Evolutionary conservation across 202 grass and related monocot genomes (phyloP), one percentile per base, ranked within the genome.

Genomic region (Panicum hallii): DNA sequence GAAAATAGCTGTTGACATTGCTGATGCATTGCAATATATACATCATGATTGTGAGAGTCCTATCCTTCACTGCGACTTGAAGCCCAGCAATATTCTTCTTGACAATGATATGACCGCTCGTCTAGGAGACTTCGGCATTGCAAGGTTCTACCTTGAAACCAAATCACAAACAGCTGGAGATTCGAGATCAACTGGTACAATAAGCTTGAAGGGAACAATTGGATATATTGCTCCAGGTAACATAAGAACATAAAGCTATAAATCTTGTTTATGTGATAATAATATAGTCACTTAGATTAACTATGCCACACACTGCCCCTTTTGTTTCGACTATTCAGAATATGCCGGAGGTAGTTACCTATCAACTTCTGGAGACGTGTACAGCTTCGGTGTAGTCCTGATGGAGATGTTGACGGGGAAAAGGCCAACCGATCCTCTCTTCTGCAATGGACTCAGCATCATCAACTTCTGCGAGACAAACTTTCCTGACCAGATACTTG

Each of bases 201-300:
- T 84, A 15, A 72, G 75, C 42, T 7, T 93, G 48, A 86, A 74
- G 43, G 86, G 91, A 3, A 86, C 88, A 15, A 88, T 90, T 9
- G 89, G 84, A 20, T 90, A 90, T 69, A 84, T 90, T 36, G 68
- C 89, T 69, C 84, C 89, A 87, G 89, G 89, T 90, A 19, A 44
- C 64, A 68, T 12, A 44, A 68, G 11, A 5, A 42, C 16, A 22
- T 44, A 43, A 68, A 44, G 89, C 89, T 63, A 28, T 91, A 50
- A 53, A 84, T 26, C 87, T 87, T 19, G 49, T 45, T 45, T 45
- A 45, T 45, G 45, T 17, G 34, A 34, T 34, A 34, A 64, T 44
- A 44, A 43, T 43, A 44, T 44, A 8, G 15, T 19, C 15, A 19
- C 19, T 54, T 19, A 19, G 2, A 41, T 4, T 6, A 36, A 40